Evolutionary conservation across 306 rosid species (phyloP), one percentile per base, ranked within the genome.

Genomic region (Hippophae rhamnoides): DNA sequence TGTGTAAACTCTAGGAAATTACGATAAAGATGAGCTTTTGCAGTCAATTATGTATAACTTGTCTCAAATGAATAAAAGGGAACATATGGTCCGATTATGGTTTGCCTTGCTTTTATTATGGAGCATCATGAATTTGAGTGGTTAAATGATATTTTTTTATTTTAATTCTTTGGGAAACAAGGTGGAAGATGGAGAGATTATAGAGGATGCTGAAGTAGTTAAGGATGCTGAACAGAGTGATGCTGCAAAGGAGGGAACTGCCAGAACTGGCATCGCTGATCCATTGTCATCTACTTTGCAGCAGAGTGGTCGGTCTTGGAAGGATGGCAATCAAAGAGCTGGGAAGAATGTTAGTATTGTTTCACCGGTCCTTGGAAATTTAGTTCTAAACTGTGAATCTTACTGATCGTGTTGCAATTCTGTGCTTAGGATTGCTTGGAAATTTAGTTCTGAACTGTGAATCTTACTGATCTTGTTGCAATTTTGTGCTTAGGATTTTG

Each of bases 161-260:
- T 53, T 44, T 59, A 55, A 49, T 52, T 31, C 38, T 31, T 78
- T 76, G 69, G 62, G 60, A 49, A 49, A 65, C 62, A 62, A 87
- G 98, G 72, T 87, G 49, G 98, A 81, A 61, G 97, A 82, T 42
- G 94, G 90, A 49, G 97, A 83, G 80, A 69, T 85, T 56, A 25
- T 54, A 54, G 86, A 85, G 69, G 84, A 74, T 52, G 79, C 59
- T 40, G 76, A 74, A 67, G 89, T 55, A 10, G 70, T 47, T 45
- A 63, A 80, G 77, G 84, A 72, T 72, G 71, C 42, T 50, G 74
- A 63, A 55, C 54, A 57, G 23, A 74, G 72, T 42, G 83, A 73
- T 68, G 58, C 70, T 44, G 52, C 51, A 14, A 47, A 42, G 8
- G 79, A 76, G 53, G 80, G 47, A 27, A 58, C 57, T 27, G 52